Base-by-base conservation (phyloP, 441 rosid genomes). In the Breynia disticha region DNA sequence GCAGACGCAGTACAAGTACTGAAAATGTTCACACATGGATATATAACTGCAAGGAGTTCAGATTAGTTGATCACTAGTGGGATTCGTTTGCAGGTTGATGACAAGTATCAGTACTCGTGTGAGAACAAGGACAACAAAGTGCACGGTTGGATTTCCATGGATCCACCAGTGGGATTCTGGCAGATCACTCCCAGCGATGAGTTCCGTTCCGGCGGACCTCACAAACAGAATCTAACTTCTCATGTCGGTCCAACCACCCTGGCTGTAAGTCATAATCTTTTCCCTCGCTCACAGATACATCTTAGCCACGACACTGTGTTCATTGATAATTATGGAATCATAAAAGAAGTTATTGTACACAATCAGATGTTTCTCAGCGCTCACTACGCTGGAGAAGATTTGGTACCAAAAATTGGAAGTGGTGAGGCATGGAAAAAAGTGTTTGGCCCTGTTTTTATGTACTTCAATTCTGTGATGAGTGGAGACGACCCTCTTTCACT, bases 181-280 rank as follows among this genome's bases (percentile, higher is more conserved):
- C 93, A 81, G 61, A 90, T 87, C 59, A 87, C 88, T 48, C 98
- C 98, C 32, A 85, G 96, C 53, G 68, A 79, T 44, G 98, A 90
- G 72, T 90, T 85, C 64, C 75, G 90, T 53, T 75, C 93, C 3
- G 98, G 95, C 11, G 98, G 98, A 50, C 85, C 75, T 0, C 67
- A 68, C 16, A 87, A 90, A 67, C 98, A 90, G 61, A 85, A 85
- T 60, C 93, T 90, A 50, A 87, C 93, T 5, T 90, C 95, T 52
- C 95, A 90, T 50, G 96, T 85, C 35, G 96, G 96, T 44, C 98
- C 96, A 2, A 67, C 55, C 53, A 82, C 78, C 68, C 78, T 90
- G 9, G 83, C 93, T 16, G 95, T 87, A 65, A 67, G 93, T 68
- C 35, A 0, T 28, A 28, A 28, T 28, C 35, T 4, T 28, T 28